Percentiles rank a stretch among this genome's conserved stretches.
Conservation (phyloP, 1,284 basidiomycete genomes). For the Thecaphora frezii region DNA sequence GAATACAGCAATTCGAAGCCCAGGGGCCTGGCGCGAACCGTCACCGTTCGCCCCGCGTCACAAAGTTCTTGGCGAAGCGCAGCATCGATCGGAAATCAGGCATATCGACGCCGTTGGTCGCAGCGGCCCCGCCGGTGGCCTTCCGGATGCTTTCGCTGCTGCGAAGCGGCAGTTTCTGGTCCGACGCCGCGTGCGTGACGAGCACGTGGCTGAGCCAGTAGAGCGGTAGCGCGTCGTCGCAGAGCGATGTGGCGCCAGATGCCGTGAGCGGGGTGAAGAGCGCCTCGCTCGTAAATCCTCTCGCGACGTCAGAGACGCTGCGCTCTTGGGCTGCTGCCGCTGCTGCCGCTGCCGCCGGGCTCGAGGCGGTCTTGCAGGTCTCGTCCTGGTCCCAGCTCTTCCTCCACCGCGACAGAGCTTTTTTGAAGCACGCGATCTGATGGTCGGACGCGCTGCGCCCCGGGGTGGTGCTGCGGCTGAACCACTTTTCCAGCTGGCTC, state of each 20-base stretch:
- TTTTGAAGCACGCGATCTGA: slow-evolving; percentile 32
- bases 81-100: slow-evolving; percentile 45
- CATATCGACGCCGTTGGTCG: slow-evolving; percentile 21
- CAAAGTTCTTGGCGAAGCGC: slow-evolving; percentile 45
- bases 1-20: background rate
- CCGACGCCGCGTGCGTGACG: slow-evolving; percentile 39
- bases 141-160: slow-evolving; percentile 19
- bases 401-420: slow-evolving; percentile 43
- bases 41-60: slow-evolving; percentile 35
- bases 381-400: slow-evolving; percentile 44
- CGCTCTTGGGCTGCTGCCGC: background rate
- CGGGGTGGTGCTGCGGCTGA: slow-evolving; percentile 10
- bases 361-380: slow-evolving; percentile 37
- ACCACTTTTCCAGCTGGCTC: slow-evolving; percentile 30
- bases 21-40: background rate
- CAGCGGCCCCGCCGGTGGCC: slow-evolving; percentile 20
- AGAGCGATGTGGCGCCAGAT: slow-evolving; percentile 45
- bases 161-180: slow-evolving; percentile 29
- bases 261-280: slow-evolving; percentile 45
- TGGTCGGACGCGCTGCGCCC: slow-evolving; percentile 7
- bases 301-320: background rate
- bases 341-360: background rate
- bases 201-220: slow-evolving; percentile 50
- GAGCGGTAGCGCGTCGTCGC: slow-evolving; percentile 48
- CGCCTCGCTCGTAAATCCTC: slow-evolving; percentile 10